Evolutionary conservation across 306 rosid species (phyloP).

Genomic region (Luffa acutangula): DNA sequence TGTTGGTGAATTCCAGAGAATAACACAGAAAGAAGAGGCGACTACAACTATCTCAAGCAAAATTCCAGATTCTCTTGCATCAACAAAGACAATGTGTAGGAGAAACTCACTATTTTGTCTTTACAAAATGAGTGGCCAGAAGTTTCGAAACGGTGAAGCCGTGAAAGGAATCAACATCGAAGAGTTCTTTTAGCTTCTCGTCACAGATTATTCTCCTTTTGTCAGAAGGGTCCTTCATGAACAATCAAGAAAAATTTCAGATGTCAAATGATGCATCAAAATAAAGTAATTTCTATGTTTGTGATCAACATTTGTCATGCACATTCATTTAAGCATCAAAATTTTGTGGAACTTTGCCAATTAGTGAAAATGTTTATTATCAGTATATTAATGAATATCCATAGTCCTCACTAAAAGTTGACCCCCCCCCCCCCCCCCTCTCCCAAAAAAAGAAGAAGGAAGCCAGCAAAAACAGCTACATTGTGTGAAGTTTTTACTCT

Average conservation of each 20-base stretch:
- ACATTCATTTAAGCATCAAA: not conserved
- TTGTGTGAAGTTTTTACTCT: not conserved
- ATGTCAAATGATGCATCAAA: not conserved
- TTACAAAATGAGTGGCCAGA: constrained; percentile 53
- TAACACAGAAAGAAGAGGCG: not conserved
- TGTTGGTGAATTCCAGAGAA: constrained; percentile 8
- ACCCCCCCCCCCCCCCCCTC: too few species aligned
- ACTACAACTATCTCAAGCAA: constrained; percentile 9
- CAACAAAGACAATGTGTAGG: constrained; percentile 1
- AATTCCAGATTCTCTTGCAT: constrained; percentile 6
- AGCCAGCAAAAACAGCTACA: not conserved
- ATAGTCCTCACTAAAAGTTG: not conserved
- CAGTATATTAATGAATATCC: not conserved
- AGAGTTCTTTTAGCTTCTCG: constrained; percentile 69
- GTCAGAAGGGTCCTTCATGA: constrained; percentile 64
- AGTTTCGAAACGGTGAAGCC: constrained; percentile 72
- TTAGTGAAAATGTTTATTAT: not conserved
- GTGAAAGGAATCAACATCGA: constrained; percentile 40
- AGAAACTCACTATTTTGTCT: constrained; percentile 15
- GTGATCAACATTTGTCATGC: not conserved
- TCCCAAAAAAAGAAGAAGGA: not conserved
- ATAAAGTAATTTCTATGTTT: not conserved
- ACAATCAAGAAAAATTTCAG: not conserved
- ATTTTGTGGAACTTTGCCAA: not conserved
- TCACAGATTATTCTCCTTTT: constrained; percentile 62